A percentile compares a stretch with the other conserved stretches of the same genome.
Conservation (phyloP, 306 rosid genomes). For the Glycine soja region DNA sequence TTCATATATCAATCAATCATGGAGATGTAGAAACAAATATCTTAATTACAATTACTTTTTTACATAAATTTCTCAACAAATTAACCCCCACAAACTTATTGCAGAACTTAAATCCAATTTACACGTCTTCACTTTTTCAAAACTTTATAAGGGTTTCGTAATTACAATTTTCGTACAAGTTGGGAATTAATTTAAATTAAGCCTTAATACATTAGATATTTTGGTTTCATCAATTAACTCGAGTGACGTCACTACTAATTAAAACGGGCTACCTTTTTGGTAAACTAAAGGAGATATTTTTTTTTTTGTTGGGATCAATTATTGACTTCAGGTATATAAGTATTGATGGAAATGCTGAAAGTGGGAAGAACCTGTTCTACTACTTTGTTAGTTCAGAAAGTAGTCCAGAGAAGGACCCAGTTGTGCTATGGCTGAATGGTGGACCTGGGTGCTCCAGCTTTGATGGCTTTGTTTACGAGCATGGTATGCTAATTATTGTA, state of each 20-base stretch:
- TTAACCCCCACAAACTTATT: too few species aligned
- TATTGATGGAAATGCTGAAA: constrained; percentile 48
- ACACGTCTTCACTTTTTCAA: not conserved
- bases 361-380: constrained; percentile 75
- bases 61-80: too few species aligned
- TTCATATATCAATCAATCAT: not conserved
- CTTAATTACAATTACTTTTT: not conserved
- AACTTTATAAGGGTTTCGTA: not conserved
- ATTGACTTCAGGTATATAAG: constrained; percentile 45
- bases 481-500: constrained; percentile 54
- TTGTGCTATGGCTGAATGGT: constrained; percentile 91
- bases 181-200: not conserved
- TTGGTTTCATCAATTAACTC: not conserved
- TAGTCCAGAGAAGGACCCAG: constrained; percentile 71
- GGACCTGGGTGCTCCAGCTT: constrained; percentile 97
- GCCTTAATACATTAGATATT: not conserved
- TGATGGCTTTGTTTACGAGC: constrained; percentile 87
- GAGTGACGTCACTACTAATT: not conserved
- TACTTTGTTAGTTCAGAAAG: constrained; percentile 79
- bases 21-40: not conserved
- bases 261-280: not conserved
- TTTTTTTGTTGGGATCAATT: not conserved
- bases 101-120: not conserved
- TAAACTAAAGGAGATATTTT: too few species aligned
- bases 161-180: not conserved